Evolutionary conservation across 1,284 basidiomycete species (phyloP), one percentile per base, ranked within the genome.

Genomic region (Paramarasmius palmivorus): DNA sequence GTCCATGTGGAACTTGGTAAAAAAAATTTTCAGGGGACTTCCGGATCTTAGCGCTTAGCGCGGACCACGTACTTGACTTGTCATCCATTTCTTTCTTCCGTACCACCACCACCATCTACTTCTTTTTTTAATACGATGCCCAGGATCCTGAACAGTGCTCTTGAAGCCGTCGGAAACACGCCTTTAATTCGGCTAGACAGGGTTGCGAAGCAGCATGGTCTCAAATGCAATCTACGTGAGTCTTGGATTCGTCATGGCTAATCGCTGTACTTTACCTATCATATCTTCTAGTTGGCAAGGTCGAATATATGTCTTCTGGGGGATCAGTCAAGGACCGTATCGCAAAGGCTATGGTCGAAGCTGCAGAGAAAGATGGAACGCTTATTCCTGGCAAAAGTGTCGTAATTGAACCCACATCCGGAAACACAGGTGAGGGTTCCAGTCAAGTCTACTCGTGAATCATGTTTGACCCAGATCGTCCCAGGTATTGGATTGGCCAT

Each of bases 271-370:
- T 45, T 58, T n/a, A 53, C 49, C 6, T 19, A 36, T 45, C 36
- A 41, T 50, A 19, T 23, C 57, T 32, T 12, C 12, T 12, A 94
- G 90, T 97, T 65, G 95, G 82, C 26, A 98, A 98, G 72, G 80
- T 90, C 44, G 96, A 99, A 65, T 97, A 84, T 69, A 84, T 92
- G 65, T 96, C 93, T 22, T 88, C 86, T 2, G 96, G 96, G 10
- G 96, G 96, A 1, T 94, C 91, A 3, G 90, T 98, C 59, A 99
- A 99, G 75, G 96, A 98, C 68, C 79, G 95, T 56, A 97, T 98
- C 57, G 94, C 93, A 22, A 95, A 95, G 70, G 86, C 93, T n/a
- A 99, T 99, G 96, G 85, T 98, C 2, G 87, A 94, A 61, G 82
- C 88, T 22, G 96, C 96, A 5, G 96, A 99, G 76, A 79, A 79